Evolutionary conservation across 1,139 yeast genomes (phyloP), one percentile per base, ranked within the genome.

Genomic region (Candida pseudoviswanathii): DNA sequence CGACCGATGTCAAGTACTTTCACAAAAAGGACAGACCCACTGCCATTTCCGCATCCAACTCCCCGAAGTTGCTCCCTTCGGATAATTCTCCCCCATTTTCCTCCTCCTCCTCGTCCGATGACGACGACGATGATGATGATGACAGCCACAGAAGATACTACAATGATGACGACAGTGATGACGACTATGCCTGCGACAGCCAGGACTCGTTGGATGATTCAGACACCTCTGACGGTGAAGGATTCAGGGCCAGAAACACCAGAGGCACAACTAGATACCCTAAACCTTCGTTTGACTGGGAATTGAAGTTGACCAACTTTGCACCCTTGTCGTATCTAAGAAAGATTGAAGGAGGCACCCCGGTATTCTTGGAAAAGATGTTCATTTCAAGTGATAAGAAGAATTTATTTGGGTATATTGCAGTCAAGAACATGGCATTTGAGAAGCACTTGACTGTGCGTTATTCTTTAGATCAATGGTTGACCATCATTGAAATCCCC

Each of bases 401-500:
- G 55, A 73, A 71, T 46, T 66, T 89, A n/a, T 66, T 82, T 51
- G 96, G 96, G 2, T 84, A 84, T 54, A 77, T 89, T 41, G 91
- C 89, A 9, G 96, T 86, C 27, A 78, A 79, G 59, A 89, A 89
- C 65, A 43, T 88, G 21, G 74, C 87, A 1, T 89, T 77, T 65
- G 78, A 82, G 48, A 89, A 89, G 67, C 64, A 67, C 45, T 82
- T 89, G 27, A 74, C 79, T 22, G 75, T 87, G 21, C 75, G 90
- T 45, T 85, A 86, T 62, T 80, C 95, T 0, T 68, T 80, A 49
- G 92, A 89, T 65, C 66, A 77, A 56, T 89, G 96, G 96, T 71
- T 73, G 47, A 84, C 94, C 0, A 81, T 85, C 33, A 77, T 84
- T 38, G 94, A 88, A 62, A 79, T 86, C 30, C 84, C 82, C 32